These are phyloP conservation scores for Coemansia sp. DNA, from an alignment of 192 early-diverging fungal species.

Conservation along the genomic window DNA sequence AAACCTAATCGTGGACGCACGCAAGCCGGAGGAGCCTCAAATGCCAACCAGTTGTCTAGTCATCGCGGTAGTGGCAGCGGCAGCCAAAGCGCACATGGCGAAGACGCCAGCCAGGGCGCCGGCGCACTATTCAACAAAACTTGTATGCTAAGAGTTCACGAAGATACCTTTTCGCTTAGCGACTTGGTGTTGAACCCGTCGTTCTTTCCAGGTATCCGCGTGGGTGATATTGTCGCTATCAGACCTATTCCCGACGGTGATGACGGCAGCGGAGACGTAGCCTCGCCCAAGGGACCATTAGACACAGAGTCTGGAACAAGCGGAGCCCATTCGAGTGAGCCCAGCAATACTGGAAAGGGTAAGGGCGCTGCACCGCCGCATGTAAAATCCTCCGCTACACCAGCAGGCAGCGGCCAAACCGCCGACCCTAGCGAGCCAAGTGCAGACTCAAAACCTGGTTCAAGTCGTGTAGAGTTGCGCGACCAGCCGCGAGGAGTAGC, in stretches of 20 bases:
- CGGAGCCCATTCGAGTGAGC: slow-evolving; percentile 9
- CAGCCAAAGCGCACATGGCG: slow-evolving; percentile 10
- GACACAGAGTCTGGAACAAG: slow-evolving; percentile 17
- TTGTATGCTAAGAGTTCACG: slow-evolving; percentile 45
- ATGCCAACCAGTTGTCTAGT: not conserved
- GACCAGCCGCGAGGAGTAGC: not conserved
- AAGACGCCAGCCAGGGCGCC: slow-evolving; percentile 18
- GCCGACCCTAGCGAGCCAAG: not conserved
- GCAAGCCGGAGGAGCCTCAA: slow-evolving; percentile 18
- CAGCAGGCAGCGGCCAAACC: slow-evolving; percentile 4
- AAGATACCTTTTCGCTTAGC: slow-evolving; percentile 31
- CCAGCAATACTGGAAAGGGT: not conserved
- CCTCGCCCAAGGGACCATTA: slow-evolving; percentile 23
- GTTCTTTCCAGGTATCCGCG: slow-evolving; percentile 45
- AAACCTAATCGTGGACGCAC: slow-evolving; percentile 21
- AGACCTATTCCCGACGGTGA: slow-evolving; percentile 18
- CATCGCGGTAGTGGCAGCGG: slow-evolving; percentile 5
- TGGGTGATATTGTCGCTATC: slow-evolving; percentile 53
- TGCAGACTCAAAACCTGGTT: slow-evolving; percentile 1
- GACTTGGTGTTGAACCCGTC: slow-evolving; percentile 47
- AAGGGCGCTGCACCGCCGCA: not conserved
- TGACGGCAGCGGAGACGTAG: slow-evolving; percentile 20
- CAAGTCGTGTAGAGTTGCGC: slow-evolving; percentile 3
- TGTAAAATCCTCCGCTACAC: not conserved
- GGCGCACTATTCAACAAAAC: slow-evolving; percentile 36